These are phyloP conservation scores for Rubus parviflorus DNA, from an alignment of 306 rosid genomes.

Conservation along the genomic window DNA sequence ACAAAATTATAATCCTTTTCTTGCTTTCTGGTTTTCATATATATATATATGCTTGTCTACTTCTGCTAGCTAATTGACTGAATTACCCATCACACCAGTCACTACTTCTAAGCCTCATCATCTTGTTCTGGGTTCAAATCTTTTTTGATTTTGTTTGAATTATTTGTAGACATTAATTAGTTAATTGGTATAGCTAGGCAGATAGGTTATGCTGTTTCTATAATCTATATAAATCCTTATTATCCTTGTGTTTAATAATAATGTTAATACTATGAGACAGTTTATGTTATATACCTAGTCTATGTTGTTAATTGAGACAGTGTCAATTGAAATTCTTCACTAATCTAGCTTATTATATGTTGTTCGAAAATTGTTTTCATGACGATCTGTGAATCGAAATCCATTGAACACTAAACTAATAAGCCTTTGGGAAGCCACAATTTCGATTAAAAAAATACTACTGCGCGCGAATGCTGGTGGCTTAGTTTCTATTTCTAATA, in stretches of 20 bases:
- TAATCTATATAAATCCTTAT: background rate
- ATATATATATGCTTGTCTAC: background rate
- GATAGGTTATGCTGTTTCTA: background rate
- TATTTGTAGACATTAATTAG: background rate
- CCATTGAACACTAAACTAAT: background rate
- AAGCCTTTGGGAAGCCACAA: no score
- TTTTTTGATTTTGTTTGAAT: background rate
- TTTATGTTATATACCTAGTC: background rate
- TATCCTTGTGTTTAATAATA: background rate
- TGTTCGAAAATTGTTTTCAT: background rate
- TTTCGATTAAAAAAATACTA: no score
- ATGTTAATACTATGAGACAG: background rate
- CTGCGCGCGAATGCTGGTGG: no score
- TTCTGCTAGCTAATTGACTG: background rate
- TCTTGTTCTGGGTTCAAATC: background rate
- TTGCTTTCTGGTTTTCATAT: background rate
- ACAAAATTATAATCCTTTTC: slow-evolving; percentile 35
- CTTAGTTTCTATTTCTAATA: background rate
- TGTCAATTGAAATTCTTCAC: background rate
- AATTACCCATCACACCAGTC: background rate
- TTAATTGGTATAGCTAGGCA: background rate
- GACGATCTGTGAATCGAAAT: background rate
- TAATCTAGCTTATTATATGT: background rate
- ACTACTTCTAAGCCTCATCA: background rate
- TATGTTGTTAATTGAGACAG: background rate